Conservation (phyloP, 169 alveolate genomes). For the Plasmodium adleri region DNA sequence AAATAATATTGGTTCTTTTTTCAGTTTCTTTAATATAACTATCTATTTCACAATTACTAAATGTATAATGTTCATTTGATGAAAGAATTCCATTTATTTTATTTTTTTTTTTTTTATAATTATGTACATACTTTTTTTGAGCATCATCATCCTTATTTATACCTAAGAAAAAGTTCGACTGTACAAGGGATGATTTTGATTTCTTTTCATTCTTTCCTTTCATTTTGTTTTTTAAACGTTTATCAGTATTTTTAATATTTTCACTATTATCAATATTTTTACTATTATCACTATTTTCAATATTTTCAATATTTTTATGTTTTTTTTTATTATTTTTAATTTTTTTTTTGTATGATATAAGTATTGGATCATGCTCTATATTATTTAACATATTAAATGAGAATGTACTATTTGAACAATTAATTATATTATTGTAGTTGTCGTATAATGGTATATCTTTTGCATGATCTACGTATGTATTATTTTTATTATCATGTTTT, state of each 20-base stretch:
- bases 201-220: no score
- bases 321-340: slow-evolving; percentile 18
- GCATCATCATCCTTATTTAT: neutral
- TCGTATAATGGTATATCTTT: neutral
- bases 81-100: neutral
- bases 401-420: slow-evolving; percentile 23
- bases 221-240: neutral
- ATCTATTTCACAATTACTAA: slow-evolving; percentile 13
- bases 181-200: no score
- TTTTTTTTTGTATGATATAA: neutral
- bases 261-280: neutral
- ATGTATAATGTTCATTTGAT: slow-evolving; percentile 22
- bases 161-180: neutral
- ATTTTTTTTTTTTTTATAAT: slow-evolving; percentile 22
- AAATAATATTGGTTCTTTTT: neutral
- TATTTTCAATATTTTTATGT: neutral
- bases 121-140: neutral
- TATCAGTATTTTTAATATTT: neutral
- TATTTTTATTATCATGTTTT: neutral
- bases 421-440: neutral
- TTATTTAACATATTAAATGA: slow-evolving; percentile 35
- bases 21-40: neutral
- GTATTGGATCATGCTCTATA: neutral
- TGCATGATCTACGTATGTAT: slow-evolving; percentile 5
- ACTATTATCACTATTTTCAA: neutral